phyloP scores from a whole-genome alignment of 768 basidiomycete species.

The Leccinum barrowsii region DNA sequence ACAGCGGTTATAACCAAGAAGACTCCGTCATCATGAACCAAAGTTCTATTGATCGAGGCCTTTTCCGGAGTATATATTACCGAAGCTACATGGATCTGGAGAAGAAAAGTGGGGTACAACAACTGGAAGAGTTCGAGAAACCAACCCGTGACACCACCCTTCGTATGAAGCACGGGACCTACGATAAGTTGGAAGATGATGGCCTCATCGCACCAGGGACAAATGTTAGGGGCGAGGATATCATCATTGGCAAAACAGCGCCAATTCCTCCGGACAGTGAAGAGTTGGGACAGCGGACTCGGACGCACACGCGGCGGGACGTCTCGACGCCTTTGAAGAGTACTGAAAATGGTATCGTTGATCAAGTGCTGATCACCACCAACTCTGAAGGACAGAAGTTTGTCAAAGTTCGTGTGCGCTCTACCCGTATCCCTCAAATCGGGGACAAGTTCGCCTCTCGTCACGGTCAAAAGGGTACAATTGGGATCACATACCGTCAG shows the following conservation, averaged over 20 bases:
- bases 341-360: constrained; percentile 96
- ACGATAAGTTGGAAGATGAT: constrained; percentile 96
- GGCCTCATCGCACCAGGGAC: constrained; percentile 95
- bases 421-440: constrained; percentile 94
- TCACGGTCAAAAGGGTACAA: constrained; percentile 99
- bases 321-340: constrained; percentile 97
- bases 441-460: constrained; percentile 99
- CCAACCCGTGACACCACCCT: constrained; percentile 90
- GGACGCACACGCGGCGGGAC: constrained; percentile 89
- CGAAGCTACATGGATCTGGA: constrained; percentile 98
- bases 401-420: constrained; percentile 94
- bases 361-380: constrained; percentile 95
- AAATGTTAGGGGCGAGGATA: constrained; percentile 93
- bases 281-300: constrained; percentile 94
- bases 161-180: constrained; percentile 96
- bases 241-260: constrained; percentile 98
- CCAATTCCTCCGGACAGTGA: constrained; percentile 96
- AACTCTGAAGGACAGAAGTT: constrained; percentile 96
- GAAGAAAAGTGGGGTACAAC: constrained; percentile 91
- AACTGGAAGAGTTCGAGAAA: constrained; percentile 95
- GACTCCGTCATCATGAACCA: constrained; percentile 99
- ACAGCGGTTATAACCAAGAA: constrained; percentile 99
- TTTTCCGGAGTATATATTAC: constrained; percentile 99
- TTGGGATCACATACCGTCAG: constrained; percentile 98
- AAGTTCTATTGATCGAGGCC: constrained; percentile 94